Evolutionary conservation across 495 filamentous ascomycete species (phyloP).

Genomic region (Xylaria nigripes): DNA sequence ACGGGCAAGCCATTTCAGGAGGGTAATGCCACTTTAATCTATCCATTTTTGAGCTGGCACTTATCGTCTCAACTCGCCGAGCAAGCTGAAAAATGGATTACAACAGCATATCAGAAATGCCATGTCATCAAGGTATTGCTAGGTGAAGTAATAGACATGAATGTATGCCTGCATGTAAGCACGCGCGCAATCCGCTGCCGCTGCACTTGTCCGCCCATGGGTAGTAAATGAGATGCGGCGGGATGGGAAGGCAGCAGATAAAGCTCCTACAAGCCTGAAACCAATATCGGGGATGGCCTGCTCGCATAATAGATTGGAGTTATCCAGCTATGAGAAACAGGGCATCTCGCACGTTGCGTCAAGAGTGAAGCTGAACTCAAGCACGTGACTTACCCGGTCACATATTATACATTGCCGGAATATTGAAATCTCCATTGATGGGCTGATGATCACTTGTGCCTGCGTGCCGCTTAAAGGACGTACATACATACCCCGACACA

Average conservation of each 20-base stretch:
- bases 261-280: not conserved
- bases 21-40: not conserved
- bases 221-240: not conserved
- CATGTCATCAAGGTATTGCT: not conserved
- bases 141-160: not conserved
- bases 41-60: not conserved
- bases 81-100: not conserved
- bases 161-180: conserved; percentile 1
- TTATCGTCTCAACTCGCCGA: not conserved
- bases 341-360: not conserved
- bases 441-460: not conserved
- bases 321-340: not conserved
- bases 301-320: not conserved
- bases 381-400: not conserved
- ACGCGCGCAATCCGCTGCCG: conserved; percentile 4
- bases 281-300: not conserved
- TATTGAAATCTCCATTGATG: not conserved
- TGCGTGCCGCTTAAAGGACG: not conserved
- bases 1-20: not conserved
- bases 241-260: not conserved
- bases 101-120: not conserved
- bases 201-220: not conserved
- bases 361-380: not conserved
- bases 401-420: not conserved
- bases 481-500: not conserved